Evolutionary conservation across 257 asterid species (phyloP), one percentile per base, ranked within the genome.

Genomic region (Lavandula angustifolia): DNA sequence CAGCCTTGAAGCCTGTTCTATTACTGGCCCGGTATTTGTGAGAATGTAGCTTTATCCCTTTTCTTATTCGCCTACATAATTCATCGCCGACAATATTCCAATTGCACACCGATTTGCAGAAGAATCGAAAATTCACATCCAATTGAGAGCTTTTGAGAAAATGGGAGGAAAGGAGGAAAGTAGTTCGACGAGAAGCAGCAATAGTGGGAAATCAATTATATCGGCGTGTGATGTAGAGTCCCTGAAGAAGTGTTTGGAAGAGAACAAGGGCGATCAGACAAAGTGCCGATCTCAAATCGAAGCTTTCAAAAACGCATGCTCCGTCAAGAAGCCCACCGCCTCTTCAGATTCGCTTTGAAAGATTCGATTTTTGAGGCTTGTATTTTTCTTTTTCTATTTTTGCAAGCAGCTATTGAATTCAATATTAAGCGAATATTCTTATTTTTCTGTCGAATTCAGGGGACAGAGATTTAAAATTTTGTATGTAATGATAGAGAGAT

Each of bases 201-300:
- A 31, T 62, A 10, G 58, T 29, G 76, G 14, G 68, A 74, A 64
- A 57, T 77, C 75, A 70, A 67, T 54, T 8, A 7, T 52, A 35
- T 73, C 80, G 6, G 65, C 87, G 0, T 85, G 94, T 57, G 87
- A 83, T 47, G 89, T 79, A 8, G 81, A 78, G 40, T 85, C 85
- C 18, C 77, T 85, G 44, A 81, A 79, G 82, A 83, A 83, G 68
- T 85, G 94, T 73, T 75, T 85, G 83, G 81, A 73, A 60, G 87
- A 79, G 52, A 79, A 83, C 76, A 81, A 85, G 46, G 94, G 89
- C 13, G 82, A 81, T 66, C 72, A 73, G 62, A 40, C 61, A 3
- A 85, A 83, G 67, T 85, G 94, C 69, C 79, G 73, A 69, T 74
- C 85, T 7, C 89, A 79, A n/a, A 64, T 85, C 4, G 80, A 83